Evolutionary conservation across 257 asterid genomes (phyloP).

Genomic region (Anisodus tanguticus): DNA sequence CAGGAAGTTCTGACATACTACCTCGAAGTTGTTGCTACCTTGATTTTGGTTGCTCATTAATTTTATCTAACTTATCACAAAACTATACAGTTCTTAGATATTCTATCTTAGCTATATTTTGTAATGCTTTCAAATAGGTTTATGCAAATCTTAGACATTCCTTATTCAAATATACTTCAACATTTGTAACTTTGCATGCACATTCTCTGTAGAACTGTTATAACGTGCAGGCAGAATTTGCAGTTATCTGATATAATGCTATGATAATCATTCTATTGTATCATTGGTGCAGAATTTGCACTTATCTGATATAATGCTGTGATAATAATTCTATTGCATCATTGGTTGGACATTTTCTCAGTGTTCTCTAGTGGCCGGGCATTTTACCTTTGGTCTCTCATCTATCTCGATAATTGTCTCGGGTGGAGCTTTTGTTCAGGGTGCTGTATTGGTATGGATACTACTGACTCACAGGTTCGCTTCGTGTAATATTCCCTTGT

Average conservation of each 20-base stretch:
- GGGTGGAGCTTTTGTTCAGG: constrained; percentile 78
- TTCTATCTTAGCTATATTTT: background rate
- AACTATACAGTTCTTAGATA: background rate
- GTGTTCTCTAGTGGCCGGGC: constrained; percentile 86
- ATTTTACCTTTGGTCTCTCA: constrained; percentile 73
- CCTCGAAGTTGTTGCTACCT: background rate
- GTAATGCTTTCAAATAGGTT: background rate
- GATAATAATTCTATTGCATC: background rate
- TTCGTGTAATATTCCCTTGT: constrained; percentile 32
- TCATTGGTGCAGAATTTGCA: background rate
- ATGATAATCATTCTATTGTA: background rate
- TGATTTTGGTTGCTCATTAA: background rate
- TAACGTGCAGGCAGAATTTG: background rate
- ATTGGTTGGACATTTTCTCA: constrained; percentile 40
- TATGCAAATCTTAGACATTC: background rate
- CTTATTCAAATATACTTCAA: background rate
- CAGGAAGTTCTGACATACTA: background rate
- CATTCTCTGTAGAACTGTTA: background rate
- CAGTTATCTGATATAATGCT: background rate
- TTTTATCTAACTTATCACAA: background rate
- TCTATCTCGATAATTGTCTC: constrained; percentile 75
- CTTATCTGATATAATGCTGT: background rate
- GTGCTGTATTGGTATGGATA: constrained; percentile 72
- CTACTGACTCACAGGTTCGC: constrained; percentile 72
- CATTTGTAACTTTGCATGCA: background rate